These are phyloP conservation scores for Eucalyptus polybractea DNA, from an alignment of 345 rosid genomes.

Conservation along the genomic window DNA sequence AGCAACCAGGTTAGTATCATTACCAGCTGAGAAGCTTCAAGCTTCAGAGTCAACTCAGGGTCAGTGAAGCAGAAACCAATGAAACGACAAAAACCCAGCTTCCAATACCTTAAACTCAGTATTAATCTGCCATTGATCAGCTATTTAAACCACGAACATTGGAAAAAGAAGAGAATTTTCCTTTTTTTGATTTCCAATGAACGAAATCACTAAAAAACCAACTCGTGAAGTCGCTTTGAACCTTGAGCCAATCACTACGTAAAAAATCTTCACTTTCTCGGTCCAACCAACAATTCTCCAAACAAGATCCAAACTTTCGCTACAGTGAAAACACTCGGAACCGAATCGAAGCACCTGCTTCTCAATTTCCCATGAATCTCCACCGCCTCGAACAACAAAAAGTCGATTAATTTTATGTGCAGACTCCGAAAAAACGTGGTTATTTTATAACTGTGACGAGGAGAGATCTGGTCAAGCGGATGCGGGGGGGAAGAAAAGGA, in stretches of 20 bases:
- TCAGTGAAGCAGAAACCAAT: neutral
- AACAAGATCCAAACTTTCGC: conserved; percentile 27
- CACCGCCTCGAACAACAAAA: neutral
- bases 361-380: neutral
- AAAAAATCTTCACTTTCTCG: neutral
- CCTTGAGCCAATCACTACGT: conserved; percentile 10
- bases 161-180: neutral
- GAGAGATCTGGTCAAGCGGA: conserved; percentile 1
- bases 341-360: neutral
- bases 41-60: conserved; percentile 1
- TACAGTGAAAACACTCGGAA: neutral
- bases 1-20: neutral
- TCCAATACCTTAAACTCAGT: neutral
- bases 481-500: neutral
- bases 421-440: neutral
- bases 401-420: neutral
- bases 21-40: neutral
- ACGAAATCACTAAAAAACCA: neutral
- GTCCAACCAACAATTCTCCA: neutral
- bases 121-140: neutral
- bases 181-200: neutral
- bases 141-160: neutral
- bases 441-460: neutral
- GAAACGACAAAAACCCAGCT: neutral
- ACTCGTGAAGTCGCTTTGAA: neutral